A percentile compares a stretch with the other conserved stretches of the same genome.
Conservation (phyloP, 2,329 filamentous ascomycete species). For the Thermoascus crustaceus region DNA sequence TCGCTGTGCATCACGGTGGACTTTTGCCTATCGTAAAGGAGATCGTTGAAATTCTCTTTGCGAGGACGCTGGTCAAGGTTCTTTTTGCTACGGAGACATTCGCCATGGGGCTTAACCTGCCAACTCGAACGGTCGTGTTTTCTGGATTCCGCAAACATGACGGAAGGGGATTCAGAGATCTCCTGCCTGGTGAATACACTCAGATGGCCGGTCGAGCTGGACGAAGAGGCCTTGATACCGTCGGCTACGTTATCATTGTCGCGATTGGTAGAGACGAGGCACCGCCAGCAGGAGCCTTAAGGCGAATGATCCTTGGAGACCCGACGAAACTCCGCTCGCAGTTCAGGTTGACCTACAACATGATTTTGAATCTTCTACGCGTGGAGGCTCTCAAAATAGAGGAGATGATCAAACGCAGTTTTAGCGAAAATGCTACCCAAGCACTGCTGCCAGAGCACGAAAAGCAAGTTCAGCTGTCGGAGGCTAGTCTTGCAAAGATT, state of each 20-base stretch:
- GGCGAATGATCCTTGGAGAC: constrained; percentile 92
- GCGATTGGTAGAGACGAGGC: constrained; percentile 74
- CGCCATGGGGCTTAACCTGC: constrained; percentile 94
- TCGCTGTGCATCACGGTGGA: constrained; percentile 93
- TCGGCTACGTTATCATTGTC: constrained; percentile 92
- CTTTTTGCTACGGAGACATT: constrained; percentile 98
- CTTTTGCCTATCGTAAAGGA: constrained; percentile 95
- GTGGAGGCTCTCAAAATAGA: constrained; percentile 97
- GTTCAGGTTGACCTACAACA: constrained; percentile 96
- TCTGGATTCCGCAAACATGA: constrained; percentile 96
- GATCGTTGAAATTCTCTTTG: constrained; percentile 92
- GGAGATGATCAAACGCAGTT: constrained; percentile 99
- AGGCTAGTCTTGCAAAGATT: constrained; percentile 83
- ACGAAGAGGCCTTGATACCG: constrained; percentile 81
- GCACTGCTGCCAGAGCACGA: constrained; percentile 90
- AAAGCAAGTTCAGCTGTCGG: constrained; percentile 83
- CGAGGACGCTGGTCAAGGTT: constrained; percentile 89
- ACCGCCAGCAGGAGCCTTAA: constrained; percentile 71
- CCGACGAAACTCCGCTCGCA: constrained; percentile 93
- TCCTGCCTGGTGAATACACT: constrained; percentile 92
- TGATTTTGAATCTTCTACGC: constrained; percentile 92
- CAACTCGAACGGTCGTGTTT: constrained; percentile 93
- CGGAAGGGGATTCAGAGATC: constrained; percentile 80
- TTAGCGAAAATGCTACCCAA: constrained; percentile 96
- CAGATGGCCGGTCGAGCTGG: constrained; percentile 97